Conservation (phyloP, 306 rosid genomes). For the Corylus americana region DNA sequence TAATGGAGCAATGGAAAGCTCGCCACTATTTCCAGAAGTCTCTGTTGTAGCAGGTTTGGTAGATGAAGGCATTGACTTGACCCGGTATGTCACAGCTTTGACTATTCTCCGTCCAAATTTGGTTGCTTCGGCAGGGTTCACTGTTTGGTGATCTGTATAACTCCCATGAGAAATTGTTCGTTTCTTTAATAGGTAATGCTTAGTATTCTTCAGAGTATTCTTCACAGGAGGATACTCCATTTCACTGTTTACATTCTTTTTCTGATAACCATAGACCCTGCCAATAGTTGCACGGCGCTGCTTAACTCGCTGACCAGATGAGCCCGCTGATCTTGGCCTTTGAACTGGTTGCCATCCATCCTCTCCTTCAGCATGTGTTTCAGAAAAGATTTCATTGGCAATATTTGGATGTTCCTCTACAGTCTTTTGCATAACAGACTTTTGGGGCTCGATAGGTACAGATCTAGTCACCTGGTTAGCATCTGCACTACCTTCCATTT, state of each 20-base stretch:
- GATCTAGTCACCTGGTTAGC: constrained; percentile 52
- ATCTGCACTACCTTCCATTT: constrained; percentile 42
- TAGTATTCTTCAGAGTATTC: constrained; percentile 56
- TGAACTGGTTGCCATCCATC: constrained; percentile 99
- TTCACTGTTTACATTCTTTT: constrained; percentile 65
- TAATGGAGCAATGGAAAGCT: constrained; percentile 45
- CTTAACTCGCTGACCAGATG: constrained; percentile 68
- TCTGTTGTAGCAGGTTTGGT: constrained; percentile 44
- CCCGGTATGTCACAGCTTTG: constrained; percentile 79
- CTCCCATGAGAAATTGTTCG: constrained; percentile 70
- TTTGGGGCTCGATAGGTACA: constrained; percentile 52
- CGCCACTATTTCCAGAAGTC: constrained; percentile 40
- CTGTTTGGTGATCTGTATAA: constrained; percentile 55
- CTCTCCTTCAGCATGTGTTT: constrained; percentile 72
- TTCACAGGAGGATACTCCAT: constrained; percentile 48
- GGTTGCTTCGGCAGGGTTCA: constrained; percentile 65
- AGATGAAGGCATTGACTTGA: constrained; percentile 69
- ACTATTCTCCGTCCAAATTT: constrained; percentile 80
- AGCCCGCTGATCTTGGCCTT: constrained; percentile 86
- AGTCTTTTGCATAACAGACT: constrained; percentile 42
- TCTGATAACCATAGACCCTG: constrained; percentile 76
- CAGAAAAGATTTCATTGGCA: constrained; percentile 50
- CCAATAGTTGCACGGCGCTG: constrained; percentile 83
- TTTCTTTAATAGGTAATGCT: constrained; percentile 73
- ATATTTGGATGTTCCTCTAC: constrained; percentile 49